Conservation (phyloP, 495 filamentous ascomycete species). For the Penicillium atrosanguineum region DNA sequence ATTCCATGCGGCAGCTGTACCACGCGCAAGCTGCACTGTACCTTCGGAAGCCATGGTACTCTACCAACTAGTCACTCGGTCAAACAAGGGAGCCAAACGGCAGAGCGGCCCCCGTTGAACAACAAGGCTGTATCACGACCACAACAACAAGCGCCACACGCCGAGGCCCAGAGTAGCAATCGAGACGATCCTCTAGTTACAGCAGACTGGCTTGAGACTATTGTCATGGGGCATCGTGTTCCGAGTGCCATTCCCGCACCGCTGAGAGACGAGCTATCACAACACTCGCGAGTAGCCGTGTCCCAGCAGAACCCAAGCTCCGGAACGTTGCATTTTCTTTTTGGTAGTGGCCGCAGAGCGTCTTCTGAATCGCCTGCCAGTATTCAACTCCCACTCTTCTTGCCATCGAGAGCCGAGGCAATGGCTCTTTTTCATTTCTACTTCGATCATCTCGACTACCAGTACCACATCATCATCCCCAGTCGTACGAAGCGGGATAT, state of each 20-base stretch:
- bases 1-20: slow-evolving; percentile 47
- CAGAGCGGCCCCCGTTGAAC: not conserved
- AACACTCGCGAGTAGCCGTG: not conserved
- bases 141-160: not conserved
- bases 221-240: slow-evolving; percentile 39
- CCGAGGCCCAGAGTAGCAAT: not conserved
- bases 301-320: not conserved
- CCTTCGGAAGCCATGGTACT: slow-evolving; percentile 13
- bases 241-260: slow-evolving; percentile 26
- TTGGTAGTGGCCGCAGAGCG: not conserved
- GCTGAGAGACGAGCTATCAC: slow-evolving; percentile 21
- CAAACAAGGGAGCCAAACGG: not conserved
- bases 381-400: slow-evolving; percentile 20
- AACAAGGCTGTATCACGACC: not conserved
- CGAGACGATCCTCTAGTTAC: slow-evolving; percentile 24
- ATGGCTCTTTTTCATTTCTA: slow-evolving; percentile 36
- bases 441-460: slow-evolving; percentile 32
- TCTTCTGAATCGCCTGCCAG: slow-evolving; percentile 23
- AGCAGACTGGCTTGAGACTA: slow-evolving; percentile 38
- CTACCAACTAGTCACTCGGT: not conserved
- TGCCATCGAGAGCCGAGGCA: slow-evolving; percentile 28
- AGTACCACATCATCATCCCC: slow-evolving; percentile 39
- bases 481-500: slow-evolving; percentile 27
- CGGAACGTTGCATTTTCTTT: not conserved
- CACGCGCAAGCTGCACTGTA: slow-evolving; percentile 35